Evolutionary conservation across 2,329 filamentous ascomycete genomes (phyloP).

Genomic region (Pseudogymnoascus sp.): DNA sequence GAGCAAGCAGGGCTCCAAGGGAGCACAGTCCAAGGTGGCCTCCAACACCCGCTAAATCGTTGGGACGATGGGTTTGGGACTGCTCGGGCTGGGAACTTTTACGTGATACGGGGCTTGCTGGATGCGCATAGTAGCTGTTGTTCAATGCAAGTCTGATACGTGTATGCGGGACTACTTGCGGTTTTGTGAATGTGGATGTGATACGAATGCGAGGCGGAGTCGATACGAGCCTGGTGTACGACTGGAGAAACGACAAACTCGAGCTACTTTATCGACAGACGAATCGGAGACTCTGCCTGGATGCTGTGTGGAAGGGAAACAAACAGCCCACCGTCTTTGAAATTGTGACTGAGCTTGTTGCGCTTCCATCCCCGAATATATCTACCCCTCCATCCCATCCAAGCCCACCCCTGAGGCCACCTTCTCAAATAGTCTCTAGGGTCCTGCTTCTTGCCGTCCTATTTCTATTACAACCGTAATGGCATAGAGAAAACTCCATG

Average conservation of each 20-base stretch:
- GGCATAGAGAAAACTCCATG: not conserved
- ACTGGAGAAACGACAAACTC: not conserved
- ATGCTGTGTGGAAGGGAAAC: not conserved
- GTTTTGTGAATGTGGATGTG: slow-evolving; percentile 3
- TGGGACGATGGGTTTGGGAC: slow-evolving; percentile 17
- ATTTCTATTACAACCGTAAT: not conserved
- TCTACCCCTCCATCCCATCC: not conserved
- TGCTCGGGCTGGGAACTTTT: slow-evolving; percentile 9
- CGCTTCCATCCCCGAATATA: not conserved
- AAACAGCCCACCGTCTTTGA: not conserved
- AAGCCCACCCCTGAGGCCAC: not conserved
- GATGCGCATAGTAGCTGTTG: slow-evolving; percentile 13
- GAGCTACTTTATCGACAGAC: not conserved
- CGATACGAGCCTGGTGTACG: not conserved
- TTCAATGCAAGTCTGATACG: slow-evolving; percentile 15
- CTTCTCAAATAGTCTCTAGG: not conserved
- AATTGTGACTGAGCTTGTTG: not conserved
- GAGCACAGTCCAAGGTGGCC: slow-evolving; percentile 75
- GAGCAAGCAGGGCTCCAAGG: slow-evolving; percentile 97
- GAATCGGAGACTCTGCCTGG: not conserved
- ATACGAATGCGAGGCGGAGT: not conserved
- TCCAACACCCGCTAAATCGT: slow-evolving; percentile 72
- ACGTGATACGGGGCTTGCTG: slow-evolving; percentile 10
- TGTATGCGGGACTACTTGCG: slow-evolving; percentile 1
- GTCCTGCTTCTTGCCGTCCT: not conserved